Evolutionary conservation across 1,284 basidiomycete species (phyloP), one percentile per base, ranked within the genome.

Genomic region (Cutaneotrichosporon mucoides): DNA sequence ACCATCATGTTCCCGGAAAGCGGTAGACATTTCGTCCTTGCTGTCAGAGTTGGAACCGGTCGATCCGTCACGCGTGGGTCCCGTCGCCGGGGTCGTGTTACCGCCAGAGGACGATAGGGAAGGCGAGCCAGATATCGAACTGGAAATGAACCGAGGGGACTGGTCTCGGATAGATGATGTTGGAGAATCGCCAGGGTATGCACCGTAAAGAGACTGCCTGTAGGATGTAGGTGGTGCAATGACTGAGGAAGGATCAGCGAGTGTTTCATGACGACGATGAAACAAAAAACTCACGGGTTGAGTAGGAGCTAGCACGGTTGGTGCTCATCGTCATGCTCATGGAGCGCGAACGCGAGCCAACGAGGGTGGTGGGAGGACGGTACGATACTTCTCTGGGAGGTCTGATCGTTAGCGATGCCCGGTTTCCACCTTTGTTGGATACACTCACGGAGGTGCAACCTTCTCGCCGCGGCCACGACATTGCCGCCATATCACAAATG

Each of bases 381-480:
- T 45, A 68, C 10, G 66, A 56, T 62, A 73, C 64, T 5, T 70
- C 66, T 41, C 72, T 61, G 11, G 72, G 72, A 5, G 72, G 68
- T 16, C 72, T 75, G 59, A 2, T 46, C 10, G 55, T 60, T 48
- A 63, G 60, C 24, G 24, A 24, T 3, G 3, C 24, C 24, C 24
- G 24, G 24, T 24, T 24, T 24, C 24, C 24, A 24, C 24, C 24
- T 24, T 24, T 24, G 24, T 24, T 24, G 24, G 24, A 24, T 24
- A 10, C 43, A 75, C 76, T 68, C 53, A 76, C 73, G 76, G 76
- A 15, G 73, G 71, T 12, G 75, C 69, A 13, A 73, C 59, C 57
- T 68, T 68, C 47, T 77, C 68, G 16, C 67, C 69, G 36, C 69
- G 69, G 6, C 66, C 63, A 24, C 65, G 67, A 50, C 65, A 58